phyloP scores from a whole-genome alignment of 805 yeast genomes.

The Suhomyces vadensis region DNA sequence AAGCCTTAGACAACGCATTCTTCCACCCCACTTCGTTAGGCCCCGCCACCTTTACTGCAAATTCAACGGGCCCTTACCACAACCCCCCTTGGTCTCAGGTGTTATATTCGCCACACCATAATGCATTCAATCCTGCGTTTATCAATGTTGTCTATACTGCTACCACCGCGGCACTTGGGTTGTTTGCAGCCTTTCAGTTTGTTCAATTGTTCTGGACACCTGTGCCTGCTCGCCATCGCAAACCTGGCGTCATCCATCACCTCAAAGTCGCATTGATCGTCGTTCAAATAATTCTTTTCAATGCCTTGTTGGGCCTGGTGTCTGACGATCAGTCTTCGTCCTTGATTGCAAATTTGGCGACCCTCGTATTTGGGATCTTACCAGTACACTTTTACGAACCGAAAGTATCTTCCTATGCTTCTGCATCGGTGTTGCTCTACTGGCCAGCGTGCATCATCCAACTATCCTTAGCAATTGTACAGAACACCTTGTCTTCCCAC shows the following conservation, averaged over 20 bases:
- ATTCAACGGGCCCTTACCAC: not conserved
- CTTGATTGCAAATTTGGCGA: slow-evolving; percentile 7
- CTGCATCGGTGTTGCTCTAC: slow-evolving; percentile 24
- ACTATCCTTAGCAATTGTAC: slow-evolving; percentile 13
- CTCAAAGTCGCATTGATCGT: slow-evolving; percentile 14
- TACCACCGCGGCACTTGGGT: slow-evolving; percentile 13
- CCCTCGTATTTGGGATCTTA: slow-evolving; percentile 13
- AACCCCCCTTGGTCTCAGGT: slow-evolving; percentile 12
- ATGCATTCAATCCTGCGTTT: slow-evolving; percentile 27
- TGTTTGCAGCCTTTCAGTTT: slow-evolving; percentile 15
- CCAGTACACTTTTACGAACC: slow-evolving; percentile 27
- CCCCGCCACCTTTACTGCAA: no score
- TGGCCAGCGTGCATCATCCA: slow-evolving; percentile 20
- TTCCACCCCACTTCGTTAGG: not conserved
- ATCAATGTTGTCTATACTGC: slow-evolving; percentile 14
- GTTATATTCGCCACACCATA: slow-evolving; percentile 20
- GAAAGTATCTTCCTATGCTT: slow-evolving; percentile 22
- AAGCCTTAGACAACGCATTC: not conserved
- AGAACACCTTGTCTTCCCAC: slow-evolving; percentile 23
- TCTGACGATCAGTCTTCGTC: not conserved
- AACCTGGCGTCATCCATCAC: slow-evolving; percentile 13
- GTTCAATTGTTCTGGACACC: slow-evolving; percentile 4
- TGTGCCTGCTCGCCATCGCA: not conserved
- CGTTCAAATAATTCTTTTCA: slow-evolving; percentile 16
- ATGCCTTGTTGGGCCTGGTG: slow-evolving; percentile 12